Conservation (phyloP, 2,329 filamentous ascomycete species). For the Sphaerostilbella broomeana region DNA sequence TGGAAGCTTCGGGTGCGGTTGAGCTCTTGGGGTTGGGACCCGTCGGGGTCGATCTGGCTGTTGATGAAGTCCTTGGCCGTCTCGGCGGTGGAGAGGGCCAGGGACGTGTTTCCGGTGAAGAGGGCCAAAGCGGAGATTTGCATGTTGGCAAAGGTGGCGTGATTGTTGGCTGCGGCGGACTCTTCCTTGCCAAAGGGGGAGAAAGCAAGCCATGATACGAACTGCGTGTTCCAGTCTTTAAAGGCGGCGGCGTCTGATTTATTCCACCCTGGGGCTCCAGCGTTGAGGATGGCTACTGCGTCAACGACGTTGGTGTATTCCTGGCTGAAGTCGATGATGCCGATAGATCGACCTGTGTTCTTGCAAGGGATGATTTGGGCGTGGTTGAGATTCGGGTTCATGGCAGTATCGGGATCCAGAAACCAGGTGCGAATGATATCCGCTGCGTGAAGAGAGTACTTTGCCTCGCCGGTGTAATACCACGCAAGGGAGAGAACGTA, state of each 20-base stretch:
- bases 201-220: slow-evolving; percentile 20
- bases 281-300: slow-evolving; percentile 18
- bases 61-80: slow-evolving; percentile 15
- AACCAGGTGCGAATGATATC: slow-evolving; percentile 23
- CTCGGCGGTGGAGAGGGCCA: slow-evolving; percentile 3
- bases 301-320: slow-evolving; percentile 23
- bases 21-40: slow-evolving; percentile 21
- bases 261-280: slow-evolving; percentile 18
- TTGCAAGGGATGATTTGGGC: slow-evolving; percentile 19
- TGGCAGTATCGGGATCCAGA: slow-evolving; percentile 17
- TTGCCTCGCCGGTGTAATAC: slow-evolving; percentile 21
- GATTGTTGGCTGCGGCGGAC: slow-evolving; percentile 20
- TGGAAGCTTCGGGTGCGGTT: slow-evolving; percentile 23
- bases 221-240: slow-evolving; percentile 19
- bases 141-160: slow-evolving; percentile 22
- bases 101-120: slow-evolving; percentile 18
- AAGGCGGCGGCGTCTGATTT: slow-evolving; percentile 15
- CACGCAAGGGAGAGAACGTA: slow-evolving; percentile 22
- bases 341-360: slow-evolving; percentile 17
- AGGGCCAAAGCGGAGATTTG: slow-evolving; percentile 20
- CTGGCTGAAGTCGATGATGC: slow-evolving; percentile 22
- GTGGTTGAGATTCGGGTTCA: slow-evolving; percentile 24
- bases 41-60: slow-evolving; percentile 18
- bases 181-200: slow-evolving; percentile 19
- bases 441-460: slow-evolving; percentile 20